These are phyloP conservation scores for Pisolithus sp. DNA, from an alignment of 768 basidiomycete genomes.

Conservation along the genomic window DNA sequence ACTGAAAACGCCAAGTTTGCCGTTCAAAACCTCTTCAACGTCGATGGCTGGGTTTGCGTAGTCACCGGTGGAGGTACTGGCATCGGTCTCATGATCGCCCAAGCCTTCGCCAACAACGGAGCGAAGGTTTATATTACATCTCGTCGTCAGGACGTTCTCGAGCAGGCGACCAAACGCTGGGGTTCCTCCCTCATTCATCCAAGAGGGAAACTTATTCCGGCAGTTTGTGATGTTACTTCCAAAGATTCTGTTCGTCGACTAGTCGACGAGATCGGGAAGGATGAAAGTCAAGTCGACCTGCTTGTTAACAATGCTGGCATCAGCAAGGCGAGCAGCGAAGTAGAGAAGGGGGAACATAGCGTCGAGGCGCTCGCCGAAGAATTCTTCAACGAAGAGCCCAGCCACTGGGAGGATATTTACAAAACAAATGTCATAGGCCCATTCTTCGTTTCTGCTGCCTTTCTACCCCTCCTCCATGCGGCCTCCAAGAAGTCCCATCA, in stretches of 20 bases:
- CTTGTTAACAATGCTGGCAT: conserved; percentile 73
- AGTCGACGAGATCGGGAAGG: conserved; percentile 5
- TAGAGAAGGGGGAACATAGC: conserved; percentile 25
- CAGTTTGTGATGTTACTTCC: conserved; percentile 10
- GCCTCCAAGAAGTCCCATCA: conserved; percentile 24
- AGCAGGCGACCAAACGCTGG: conserved; percentile 19
- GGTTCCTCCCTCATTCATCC: conserved; percentile 21
- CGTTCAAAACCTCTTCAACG: conserved; percentile 2
- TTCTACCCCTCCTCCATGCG: conserved; percentile 37
- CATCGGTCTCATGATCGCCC: conserved; percentile 40
- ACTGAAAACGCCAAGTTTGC: conserved; percentile 1
- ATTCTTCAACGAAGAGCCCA: conserved; percentile 23
- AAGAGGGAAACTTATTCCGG: conserved; percentile 24
- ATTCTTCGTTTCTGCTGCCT: conserved; percentile 40
- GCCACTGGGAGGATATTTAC: conserved; percentile 25
- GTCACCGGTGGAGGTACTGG: conserved; percentile 74
- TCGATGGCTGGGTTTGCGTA: conserved; percentile 28
- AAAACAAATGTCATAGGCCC: conserved; percentile 29
- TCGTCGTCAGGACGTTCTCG: conserved; percentile 28
- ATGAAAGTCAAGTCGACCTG: conserved; percentile 45
- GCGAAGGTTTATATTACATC: conserved; percentile 37
- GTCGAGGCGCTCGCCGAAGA: conserved; percentile 19
- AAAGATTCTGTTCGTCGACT: conserved; percentile 23
- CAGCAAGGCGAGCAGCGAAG: conserved; percentile 18
- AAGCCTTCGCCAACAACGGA: conserved; percentile 36